Conservation (phyloP, 73 alveolate species). For the Paramecium primaurelia region DNA sequence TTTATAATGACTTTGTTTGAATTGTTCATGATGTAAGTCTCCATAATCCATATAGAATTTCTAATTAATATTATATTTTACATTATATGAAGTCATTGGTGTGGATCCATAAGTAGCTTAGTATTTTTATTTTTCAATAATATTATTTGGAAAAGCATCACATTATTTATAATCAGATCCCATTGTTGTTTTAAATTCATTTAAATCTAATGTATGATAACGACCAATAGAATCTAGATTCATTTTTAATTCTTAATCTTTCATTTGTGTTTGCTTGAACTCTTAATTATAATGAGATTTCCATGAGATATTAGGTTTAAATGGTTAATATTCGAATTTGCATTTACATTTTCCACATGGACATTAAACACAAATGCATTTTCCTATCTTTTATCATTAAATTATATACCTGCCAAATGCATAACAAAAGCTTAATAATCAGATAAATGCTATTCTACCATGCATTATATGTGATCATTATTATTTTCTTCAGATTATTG, state of each 20-base stretch:
- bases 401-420: background rate
- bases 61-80: background rate
- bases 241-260: conserved; percentile 17
- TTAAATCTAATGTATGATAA: background rate
- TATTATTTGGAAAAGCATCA: background rate
- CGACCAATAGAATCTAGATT: background rate
- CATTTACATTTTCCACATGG: conserved; percentile 38
- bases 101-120: background rate
- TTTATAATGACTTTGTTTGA: background rate
- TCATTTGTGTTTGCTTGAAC: background rate
- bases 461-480: background rate
- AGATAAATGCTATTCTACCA: background rate
- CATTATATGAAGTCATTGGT: conserved; percentile 24
- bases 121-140: background rate
- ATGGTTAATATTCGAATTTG: background rate
- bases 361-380: conserved; percentile 34
- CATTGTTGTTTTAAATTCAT: conserved; percentile 30
- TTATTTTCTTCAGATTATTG: background rate
- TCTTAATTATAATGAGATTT: background rate
- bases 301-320: background rate
- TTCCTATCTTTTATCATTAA: background rate
- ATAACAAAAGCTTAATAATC: background rate
- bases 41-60: background rate
- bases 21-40: background rate
- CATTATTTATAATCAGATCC: background rate